Percentiles rank a stretch among this genome's conserved stretches.
Evolutionary conservation across 805 yeast species (phyloP).

Genomic region (Brettanomyces custersianus): DNA sequence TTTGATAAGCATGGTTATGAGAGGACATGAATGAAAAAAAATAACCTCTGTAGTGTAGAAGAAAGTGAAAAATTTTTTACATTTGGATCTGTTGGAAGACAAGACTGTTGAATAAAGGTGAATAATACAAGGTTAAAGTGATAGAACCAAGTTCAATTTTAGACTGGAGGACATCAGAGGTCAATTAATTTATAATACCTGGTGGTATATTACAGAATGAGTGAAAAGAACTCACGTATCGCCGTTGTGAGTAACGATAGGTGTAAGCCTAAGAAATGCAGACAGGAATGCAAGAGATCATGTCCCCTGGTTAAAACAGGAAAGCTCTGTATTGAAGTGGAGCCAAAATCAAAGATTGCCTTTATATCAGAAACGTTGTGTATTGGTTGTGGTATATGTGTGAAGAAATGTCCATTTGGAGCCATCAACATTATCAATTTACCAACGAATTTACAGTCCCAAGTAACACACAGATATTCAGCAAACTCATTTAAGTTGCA

Average conservation of each 20-base stretch:
- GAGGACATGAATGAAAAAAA: too few relatives aligned
- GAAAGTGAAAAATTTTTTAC: too few relatives aligned
- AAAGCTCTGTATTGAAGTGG: constrained; percentile 92
- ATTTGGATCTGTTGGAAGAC: too few relatives aligned
- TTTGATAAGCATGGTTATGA: too few relatives aligned
- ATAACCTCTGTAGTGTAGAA: too few relatives aligned
- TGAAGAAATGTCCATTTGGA: constrained; percentile 95
- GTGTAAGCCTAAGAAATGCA: constrained; percentile 97
- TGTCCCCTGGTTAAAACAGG: constrained; percentile 99
- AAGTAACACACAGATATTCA: constrained; percentile 94
- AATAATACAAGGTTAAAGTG: too few relatives aligned
- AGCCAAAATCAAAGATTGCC: constrained; percentile 85
- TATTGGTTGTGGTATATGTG: constrained; percentile 99
- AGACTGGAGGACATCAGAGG: too few relatives aligned
- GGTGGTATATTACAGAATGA: too few relatives aligned
- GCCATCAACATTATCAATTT: constrained; percentile 93
- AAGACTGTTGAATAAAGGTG: too few relatives aligned
- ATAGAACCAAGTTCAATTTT: too few relatives aligned
- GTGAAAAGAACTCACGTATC: constrained; percentile 58
- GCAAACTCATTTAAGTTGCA: constrained; percentile 97
- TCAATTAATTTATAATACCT: too few relatives aligned
- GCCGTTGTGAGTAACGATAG: constrained; percentile 92
- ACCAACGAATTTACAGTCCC: constrained; percentile 88
- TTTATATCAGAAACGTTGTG: constrained; percentile 90
- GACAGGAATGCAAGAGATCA: constrained; percentile 93